phyloP scores from a whole-genome alignment of 768 basidiomycete species.

The Pulveroboletus sp. region DNA sequence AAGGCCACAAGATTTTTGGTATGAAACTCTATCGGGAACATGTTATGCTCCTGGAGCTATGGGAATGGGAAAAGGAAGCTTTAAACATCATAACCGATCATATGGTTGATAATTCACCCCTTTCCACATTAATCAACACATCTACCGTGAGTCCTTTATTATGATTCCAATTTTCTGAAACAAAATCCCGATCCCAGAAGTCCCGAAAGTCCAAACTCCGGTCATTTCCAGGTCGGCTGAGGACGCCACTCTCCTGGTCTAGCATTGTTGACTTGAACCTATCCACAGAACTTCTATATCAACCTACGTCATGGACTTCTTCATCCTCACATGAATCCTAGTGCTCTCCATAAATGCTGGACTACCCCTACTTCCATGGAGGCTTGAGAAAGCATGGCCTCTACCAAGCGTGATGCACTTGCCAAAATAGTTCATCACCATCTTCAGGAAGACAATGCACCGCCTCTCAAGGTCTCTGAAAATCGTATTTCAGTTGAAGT shows the following conservation, averaged over 20 bases:
- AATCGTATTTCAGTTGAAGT: not conserved
- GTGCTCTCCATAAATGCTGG: no score
- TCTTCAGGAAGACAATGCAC: not conserved
- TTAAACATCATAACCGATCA: not conserved
- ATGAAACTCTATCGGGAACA: not conserved
- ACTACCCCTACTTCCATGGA: not conserved
- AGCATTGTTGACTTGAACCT: no score
- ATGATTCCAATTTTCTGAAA: no score
- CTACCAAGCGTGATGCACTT: not conserved
- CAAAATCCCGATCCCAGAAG: no score
- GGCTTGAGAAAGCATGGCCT: not conserved
- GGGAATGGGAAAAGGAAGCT: not conserved
- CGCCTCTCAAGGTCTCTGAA: not conserved
- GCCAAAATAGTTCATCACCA: not conserved
- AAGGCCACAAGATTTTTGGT: not conserved
- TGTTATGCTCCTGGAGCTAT: not conserved
- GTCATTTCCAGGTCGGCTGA: no score
- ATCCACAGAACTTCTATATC: not conserved
- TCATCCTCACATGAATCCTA: not conserved
- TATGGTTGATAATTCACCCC: not conserved
- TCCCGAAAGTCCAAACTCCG: no score
- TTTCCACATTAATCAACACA: no score
- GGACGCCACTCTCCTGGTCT: no score
- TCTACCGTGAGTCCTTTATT: no score
- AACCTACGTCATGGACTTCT: not conserved